phyloP scores from a whole-genome alignment of 768 basidiomycete genomes.

The Clathrus columnatus region DNA sequence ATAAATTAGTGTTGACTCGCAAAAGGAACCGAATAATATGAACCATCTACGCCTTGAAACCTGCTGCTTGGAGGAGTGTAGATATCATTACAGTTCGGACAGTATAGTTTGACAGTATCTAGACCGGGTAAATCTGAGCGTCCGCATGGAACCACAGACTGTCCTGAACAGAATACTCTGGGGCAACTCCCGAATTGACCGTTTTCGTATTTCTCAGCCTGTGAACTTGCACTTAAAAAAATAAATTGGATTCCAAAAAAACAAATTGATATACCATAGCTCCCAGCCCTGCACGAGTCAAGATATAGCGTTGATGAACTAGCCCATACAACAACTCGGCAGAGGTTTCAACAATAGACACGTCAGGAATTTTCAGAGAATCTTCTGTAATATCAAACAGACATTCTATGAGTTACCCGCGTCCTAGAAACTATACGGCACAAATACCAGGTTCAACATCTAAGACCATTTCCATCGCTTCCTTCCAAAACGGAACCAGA shows the following conservation, averaged over 20 bases:
- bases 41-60: slow-evolving; percentile 93
- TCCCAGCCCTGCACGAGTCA: slow-evolving; percentile 88
- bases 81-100: slow-evolving; percentile 96
- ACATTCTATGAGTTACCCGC: slow-evolving; percentile 11
- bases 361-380: slow-evolving; percentile 91
- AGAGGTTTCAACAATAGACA: slow-evolving; percentile 95
- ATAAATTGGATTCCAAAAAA: slow-evolving; percentile 13
- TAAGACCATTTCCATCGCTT: slow-evolving; percentile 99
- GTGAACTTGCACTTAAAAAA: slow-evolving; percentile 4
- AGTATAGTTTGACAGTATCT: slow-evolving; percentile 96
- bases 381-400: slow-evolving; percentile 47
- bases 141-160: slow-evolving; percentile 90
- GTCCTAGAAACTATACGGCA: slow-evolving; percentile 12
- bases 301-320: slow-evolving; percentile 94
- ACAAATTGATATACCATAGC: slow-evolving; percentile 61
- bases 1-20: slow-evolving; percentile 7
- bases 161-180: slow-evolving; percentile 85
- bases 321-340: slow-evolving; percentile 97
- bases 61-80: slow-evolving; percentile 93
- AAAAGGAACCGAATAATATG: slow-evolving; percentile 20
- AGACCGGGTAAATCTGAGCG: slow-evolving; percentile 91
- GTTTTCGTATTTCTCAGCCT: slow-evolving; percentile 95
- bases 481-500: slow-evolving; percentile 99
- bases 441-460: slow-evolving; percentile 98
- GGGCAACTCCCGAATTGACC: slow-evolving; percentile 91